Evolutionary conservation across 352 stramenopile genomes (phyloP).

Genomic region (Phytophthora vignae): DNA sequence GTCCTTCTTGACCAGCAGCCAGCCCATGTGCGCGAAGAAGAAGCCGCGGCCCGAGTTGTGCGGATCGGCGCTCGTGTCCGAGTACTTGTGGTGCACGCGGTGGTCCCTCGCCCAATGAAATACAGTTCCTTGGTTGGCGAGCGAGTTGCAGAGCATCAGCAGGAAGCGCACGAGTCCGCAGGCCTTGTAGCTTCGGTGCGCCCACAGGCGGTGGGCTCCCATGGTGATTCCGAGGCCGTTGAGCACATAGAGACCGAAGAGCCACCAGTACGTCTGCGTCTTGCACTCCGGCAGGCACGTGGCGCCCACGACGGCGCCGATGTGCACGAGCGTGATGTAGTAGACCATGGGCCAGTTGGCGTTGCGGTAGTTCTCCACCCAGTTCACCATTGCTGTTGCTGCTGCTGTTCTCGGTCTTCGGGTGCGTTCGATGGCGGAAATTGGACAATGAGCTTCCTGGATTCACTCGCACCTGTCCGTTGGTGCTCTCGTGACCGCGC

Average conservation of each 20-base stretch:
- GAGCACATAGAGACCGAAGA: conserved; percentile 94
- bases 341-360: conserved; percentile 98
- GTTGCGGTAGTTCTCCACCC: conserved; percentile 75
- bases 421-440: conserved; percentile 29
- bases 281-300: conserved; percentile 77
- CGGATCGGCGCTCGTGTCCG: conserved; percentile 95
- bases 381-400: conserved; percentile 57
- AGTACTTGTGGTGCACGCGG: conserved; percentile 99
- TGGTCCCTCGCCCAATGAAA: conserved; percentile 98
- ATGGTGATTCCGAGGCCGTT: conserved; percentile 97
- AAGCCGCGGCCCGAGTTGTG: conserved; percentile 98
- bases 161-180: conserved; percentile 90
- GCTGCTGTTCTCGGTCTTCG: conserved; percentile 9
- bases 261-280: conserved; percentile 89
- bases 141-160: conserved; percentile 97
- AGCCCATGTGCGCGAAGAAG: conserved; percentile 99
- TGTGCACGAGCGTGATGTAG: conserved; percentile 95
- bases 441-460: conserved; percentile 37
- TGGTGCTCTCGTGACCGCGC: neutral
- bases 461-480: neutral
- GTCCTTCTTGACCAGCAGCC: conserved; percentile 98
- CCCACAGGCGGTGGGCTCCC: conserved; percentile 97
- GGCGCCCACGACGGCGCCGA: conserved; percentile 88
- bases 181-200: conserved; percentile 96
- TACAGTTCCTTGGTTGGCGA: conserved; percentile 98